Percentiles rank a stretch among this genome's conserved stretches.
These are phyloP conservation scores for Stephanodiscus triporus DNA, from an alignment of 108 stramenopile genomes.

Conservation along the genomic window DNA sequence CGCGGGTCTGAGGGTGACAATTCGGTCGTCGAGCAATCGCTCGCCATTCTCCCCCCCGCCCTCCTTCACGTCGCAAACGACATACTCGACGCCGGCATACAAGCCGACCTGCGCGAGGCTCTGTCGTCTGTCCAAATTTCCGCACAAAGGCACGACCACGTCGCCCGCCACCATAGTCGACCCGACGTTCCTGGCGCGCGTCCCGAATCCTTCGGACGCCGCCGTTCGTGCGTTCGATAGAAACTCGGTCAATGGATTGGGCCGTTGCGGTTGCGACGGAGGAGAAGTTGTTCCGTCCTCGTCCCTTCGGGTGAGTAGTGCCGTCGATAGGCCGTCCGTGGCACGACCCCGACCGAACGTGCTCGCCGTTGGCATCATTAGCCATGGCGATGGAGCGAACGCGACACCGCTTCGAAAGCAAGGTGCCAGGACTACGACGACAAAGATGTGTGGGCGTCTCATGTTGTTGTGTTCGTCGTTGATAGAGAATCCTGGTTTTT, in stretches of 20 bases:
- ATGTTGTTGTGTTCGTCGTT: too few relatives aligned
- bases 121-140: slow-evolving; percentile 54
- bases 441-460: too few relatives aligned
- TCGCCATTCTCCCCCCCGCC: slow-evolving; percentile 7
- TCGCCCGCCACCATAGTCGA: slow-evolving; percentile 48
- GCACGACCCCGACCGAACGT: too few relatives aligned
- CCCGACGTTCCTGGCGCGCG: slow-evolving; percentile 55
- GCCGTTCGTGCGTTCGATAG: slow-evolving; percentile 11
- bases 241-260: background rate
- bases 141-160: slow-evolving; percentile 58
- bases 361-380: too few relatives aligned
- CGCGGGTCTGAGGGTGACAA: slow-evolving; percentile 51
- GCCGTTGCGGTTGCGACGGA: too few relatives aligned
- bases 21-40: slow-evolving; percentile 9
- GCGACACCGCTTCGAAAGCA: too few relatives aligned
- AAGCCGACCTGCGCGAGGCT: slow-evolving; percentile 51
- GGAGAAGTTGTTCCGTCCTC: too few relatives aligned
- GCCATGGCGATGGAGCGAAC: too few relatives aligned
- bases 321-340: too few relatives aligned
- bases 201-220: slow-evolving; percentile 58
- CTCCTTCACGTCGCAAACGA: slow-evolving; percentile 35
- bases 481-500: too few relatives aligned
- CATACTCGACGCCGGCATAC: slow-evolving; percentile 68
- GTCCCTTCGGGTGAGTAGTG: too few relatives aligned
- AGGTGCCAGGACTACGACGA: too few relatives aligned